Conservation (phyloP, 345 rosid genomes). For the Dimocarpus longan region DNA sequence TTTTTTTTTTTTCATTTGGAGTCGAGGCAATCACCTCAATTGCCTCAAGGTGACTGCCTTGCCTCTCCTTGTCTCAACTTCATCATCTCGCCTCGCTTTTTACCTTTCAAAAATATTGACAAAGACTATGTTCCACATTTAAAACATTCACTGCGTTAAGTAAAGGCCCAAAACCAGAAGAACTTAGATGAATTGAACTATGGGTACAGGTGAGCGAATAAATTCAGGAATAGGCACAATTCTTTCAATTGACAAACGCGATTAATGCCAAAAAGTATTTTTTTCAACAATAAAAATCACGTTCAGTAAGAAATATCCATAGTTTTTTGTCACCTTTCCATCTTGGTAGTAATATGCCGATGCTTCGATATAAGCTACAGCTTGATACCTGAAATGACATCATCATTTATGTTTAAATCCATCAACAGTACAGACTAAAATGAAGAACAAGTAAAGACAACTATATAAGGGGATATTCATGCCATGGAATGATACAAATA, state of each 20-base stretch:
- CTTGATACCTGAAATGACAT: slow-evolving; percentile 74
- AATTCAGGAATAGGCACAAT: neutral
- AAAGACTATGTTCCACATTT: neutral
- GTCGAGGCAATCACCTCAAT: too few relatives aligned
- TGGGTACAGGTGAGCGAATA: neutral
- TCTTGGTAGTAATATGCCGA: slow-evolving; percentile 94
- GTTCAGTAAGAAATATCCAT: neutral
- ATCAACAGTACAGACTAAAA: slow-evolving; percentile 14
- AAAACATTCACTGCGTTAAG: neutral
- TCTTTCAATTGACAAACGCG: neutral
- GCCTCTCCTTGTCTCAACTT: too few relatives aligned
- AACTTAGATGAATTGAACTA: neutral
- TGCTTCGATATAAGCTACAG: slow-evolving; percentile 96
- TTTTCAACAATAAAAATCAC: neutral
- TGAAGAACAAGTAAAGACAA: neutral
- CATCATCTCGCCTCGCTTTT: too few relatives aligned
- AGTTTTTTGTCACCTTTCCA: slow-evolving; percentile 63
- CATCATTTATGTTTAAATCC: slow-evolving; percentile 8
- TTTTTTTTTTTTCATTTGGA: too few relatives aligned
- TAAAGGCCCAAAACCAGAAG: neutral
- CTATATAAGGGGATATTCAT: neutral
- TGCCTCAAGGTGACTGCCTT: too few relatives aligned
- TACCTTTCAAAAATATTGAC: too few relatives aligned
- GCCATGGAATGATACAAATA: neutral
- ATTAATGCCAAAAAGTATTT: neutral